phyloP scores from a whole-genome alignment of 2,329 filamentous ascomycete genomes.

The Aspergillus vadensis region DNA sequence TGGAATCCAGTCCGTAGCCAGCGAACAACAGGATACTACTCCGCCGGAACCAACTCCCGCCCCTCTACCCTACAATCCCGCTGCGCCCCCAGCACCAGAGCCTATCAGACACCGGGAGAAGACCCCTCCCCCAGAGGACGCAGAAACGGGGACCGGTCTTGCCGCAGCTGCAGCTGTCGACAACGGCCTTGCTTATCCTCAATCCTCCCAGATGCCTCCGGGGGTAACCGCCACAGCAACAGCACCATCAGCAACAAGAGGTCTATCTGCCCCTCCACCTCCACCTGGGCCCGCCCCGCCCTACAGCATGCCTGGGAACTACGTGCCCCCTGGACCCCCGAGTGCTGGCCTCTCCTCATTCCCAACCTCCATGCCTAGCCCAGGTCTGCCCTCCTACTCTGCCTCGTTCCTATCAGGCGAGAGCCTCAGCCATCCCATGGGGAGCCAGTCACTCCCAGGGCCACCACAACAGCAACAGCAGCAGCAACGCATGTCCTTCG shows the following conservation, averaged over 20 bases:
- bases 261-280: constrained; percentile 19
- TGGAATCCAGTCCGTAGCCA: constrained; percentile 16
- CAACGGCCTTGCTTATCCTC: constrained; percentile 35
- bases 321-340: constrained; percentile 37
- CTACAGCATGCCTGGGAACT: constrained; percentile 30
- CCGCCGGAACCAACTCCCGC: constrained; percentile 36
- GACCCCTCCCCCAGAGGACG: constrained; percentile 64
- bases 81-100: constrained; percentile 66
- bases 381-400: constrained; percentile 33
- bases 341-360: constrained; percentile 37
- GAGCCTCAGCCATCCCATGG: constrained; percentile 8
- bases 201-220: constrained; percentile 29
- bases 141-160: constrained; percentile 50
- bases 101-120: constrained; percentile 67
- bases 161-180: constrained; percentile 45
- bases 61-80: constrained; percentile 66
- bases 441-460: not conserved
- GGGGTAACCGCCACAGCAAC: constrained; percentile 9
- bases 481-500: constrained; percentile 26
- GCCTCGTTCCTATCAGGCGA: constrained; percentile 25
- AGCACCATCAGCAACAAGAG: not conserved
- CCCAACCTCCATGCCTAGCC: constrained; percentile 29
- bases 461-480: not conserved
- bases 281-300: constrained; percentile 25
- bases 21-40: constrained; percentile 32